These are phyloP conservation scores for Gossypium bickii DNA, from an alignment of 345 rosid species.

Conservation along the genomic window DNA sequence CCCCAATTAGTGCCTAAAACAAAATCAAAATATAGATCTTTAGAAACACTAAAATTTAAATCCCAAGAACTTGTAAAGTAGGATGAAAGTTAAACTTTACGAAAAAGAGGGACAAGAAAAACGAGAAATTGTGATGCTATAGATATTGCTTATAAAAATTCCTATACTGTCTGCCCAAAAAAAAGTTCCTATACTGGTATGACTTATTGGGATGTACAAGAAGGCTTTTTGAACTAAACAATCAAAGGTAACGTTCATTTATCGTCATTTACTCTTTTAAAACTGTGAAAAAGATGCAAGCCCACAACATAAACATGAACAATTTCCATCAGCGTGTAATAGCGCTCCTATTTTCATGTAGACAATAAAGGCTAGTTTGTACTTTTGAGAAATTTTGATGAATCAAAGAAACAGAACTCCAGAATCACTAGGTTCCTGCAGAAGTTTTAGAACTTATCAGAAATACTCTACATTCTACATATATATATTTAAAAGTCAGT, in stretches of 20 bases:
- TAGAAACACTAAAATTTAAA: neutral
- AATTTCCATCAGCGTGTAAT: neutral
- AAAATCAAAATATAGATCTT: neutral
- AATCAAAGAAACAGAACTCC: neutral
- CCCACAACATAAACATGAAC: neutral
- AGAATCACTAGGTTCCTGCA: too few relatives aligned
- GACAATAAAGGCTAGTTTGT: neutral
- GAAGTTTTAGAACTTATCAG: too few relatives aligned
- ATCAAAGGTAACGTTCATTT: neutral
- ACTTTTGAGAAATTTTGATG: neutral
- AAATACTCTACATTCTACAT: too few relatives aligned
- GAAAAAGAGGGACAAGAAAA: neutral
- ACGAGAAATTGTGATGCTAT: neutral
- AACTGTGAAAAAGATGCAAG: neutral
- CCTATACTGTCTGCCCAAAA: neutral
- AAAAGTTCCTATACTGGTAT: neutral
- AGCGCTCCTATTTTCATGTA: neutral
- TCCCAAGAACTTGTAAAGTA: constrained; percentile 7
- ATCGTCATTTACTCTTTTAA: neutral
- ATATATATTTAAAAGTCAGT: too few relatives aligned
- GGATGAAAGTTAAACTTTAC: neutral
- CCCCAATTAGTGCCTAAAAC: constrained; percentile 78
- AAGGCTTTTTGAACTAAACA: neutral
- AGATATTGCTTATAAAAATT: neutral
- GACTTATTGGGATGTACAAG: neutral